Evolutionary conservation across 768 basidiomycete species (phyloP).

Genomic region (Gloeopeniophorella convolvens): DNA sequence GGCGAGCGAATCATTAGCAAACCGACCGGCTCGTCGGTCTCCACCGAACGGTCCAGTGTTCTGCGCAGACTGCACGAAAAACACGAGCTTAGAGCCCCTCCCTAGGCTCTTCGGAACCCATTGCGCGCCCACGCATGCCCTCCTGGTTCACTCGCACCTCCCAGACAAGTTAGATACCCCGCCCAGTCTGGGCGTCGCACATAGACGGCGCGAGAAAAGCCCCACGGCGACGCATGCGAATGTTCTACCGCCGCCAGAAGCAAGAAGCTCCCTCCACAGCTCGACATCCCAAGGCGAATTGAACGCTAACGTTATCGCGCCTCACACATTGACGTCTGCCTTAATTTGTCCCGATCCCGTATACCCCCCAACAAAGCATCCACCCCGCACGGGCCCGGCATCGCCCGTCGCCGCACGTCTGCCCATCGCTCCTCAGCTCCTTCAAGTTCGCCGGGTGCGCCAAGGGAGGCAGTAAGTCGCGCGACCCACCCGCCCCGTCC

Average conservation of each 20-base stretch:
- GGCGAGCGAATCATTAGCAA: constrained; percentile 16
- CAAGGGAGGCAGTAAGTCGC: too few relatives aligned
- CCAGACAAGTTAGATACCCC: too few relatives aligned
- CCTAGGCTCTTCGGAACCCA: constrained; percentile 9
- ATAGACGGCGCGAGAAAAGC: not conserved
- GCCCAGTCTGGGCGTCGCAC: too few relatives aligned
- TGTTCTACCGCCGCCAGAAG: constrained; percentile 20
- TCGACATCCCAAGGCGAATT: constrained; percentile 15
- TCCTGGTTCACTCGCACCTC: too few relatives aligned
- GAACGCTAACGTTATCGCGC: constrained; percentile 17
- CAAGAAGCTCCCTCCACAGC: not conserved
- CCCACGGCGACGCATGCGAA: constrained; percentile 1
- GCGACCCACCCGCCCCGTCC: too few relatives aligned
- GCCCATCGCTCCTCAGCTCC: too few relatives aligned
- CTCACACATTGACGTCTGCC: constrained; percentile 8
- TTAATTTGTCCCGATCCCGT: constrained; percentile 19
- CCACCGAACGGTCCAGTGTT: constrained; percentile 3
- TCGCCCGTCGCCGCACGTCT: constrained; percentile 7
- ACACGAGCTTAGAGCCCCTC: constrained; percentile 18
- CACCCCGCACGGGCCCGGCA: constrained; percentile 10
- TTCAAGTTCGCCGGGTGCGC: too few relatives aligned
- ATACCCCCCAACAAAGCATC: constrained; percentile 5
- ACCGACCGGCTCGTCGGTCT: constrained; percentile 13
- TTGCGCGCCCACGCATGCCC: too few relatives aligned
- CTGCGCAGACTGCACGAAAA: constrained; percentile 1